phyloP scores from a whole-genome alignment of 805 yeast species.

The Wickerhamiella kazuoi region DNA sequence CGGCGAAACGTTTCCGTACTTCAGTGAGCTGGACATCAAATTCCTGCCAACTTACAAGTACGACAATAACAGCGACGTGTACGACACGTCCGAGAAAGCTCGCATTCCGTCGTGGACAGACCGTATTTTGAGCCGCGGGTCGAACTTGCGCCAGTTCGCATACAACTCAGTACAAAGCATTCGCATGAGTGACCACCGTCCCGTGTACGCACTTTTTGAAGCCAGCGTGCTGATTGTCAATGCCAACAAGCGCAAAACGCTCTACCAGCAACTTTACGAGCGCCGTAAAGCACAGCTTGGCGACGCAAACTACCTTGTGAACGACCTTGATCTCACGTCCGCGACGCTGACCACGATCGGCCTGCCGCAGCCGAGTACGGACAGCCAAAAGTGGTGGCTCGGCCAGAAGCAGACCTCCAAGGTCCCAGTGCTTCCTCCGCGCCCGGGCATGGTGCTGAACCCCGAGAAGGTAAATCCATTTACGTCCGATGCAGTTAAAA shows the following conservation, averaged over 20 bases:
- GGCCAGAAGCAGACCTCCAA: conserved; percentile 60
- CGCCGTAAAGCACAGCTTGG: conserved; percentile 31
- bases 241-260: conserved; percentile 35
- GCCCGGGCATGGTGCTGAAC: conserved; percentile 36
- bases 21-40: conserved; percentile 54
- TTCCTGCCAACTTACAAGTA: conserved; percentile 87
- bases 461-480: conserved; percentile 62
- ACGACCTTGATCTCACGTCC: conserved; percentile 15
- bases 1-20: conserved; percentile 57
- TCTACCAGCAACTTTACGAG: conserved; percentile 43
- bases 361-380: conserved; percentile 83
- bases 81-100: conserved; percentile 82
- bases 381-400: conserved; percentile 79
- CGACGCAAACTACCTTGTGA: conserved; percentile 17
- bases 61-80: conserved; percentile 62
- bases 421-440: conserved; percentile 33
- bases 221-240: conserved; percentile 54
- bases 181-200: conserved; percentile 72
- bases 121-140: conserved; percentile 54
- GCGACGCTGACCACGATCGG: conserved; percentile 19
- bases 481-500: conserved; percentile 28
- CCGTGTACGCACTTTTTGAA: conserved; percentile 67
- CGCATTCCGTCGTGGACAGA: conserved; percentile 97
- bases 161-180: conserved; percentile 50
- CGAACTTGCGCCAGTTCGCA: conserved; percentile 38